Base-by-base conservation (phyloP, 2,329 filamentous ascomycete species). In the Aspergillus luchuensis region DNA sequence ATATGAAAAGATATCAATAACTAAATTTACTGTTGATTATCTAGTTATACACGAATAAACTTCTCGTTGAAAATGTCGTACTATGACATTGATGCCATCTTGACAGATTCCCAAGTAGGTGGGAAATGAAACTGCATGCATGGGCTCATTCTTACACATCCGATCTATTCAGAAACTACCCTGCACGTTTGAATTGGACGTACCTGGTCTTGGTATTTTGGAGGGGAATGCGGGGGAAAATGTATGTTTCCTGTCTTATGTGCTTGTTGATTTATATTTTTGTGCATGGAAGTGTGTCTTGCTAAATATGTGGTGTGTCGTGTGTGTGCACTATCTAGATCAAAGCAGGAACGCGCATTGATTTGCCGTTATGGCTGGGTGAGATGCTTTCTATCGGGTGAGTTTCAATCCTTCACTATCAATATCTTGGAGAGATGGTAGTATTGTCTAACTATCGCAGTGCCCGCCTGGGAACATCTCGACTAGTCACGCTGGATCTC, bases 311-410 rank as follows among this genome's bases (percentile, higher is more conserved):
- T 25, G 25, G 6, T 15, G 15, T 17, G 39, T n/a, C 17, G 19
- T 21, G 19, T 21, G 19, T 21, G 39, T 43, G 3, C 0, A 56
- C 11, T 5, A 8, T n/a, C 5, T 60, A 90, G 73, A 88, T 98
- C 69, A 95, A 94, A 75, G 79, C 88, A 57, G 91, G 91, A 62
- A 94, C 92, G 0, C 87, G 89, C 47, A 83, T 98, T 50, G 86
- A 90, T 63, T 87, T 98, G 1, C 95, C 95, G 2, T 84, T 98
- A 66, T 99, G 95, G 95, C 87, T 99, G 11, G 92, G 90, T 67
- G 91, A 97, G 76, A 94, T 97, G 85, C 90, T 99, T 56, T 79
- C 78, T 10, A 79, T 77, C 56, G 76, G 80, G 81, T 83, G 75
- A 67, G 71, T 45, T 45, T 47, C 25, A 28, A 25, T 47, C 21